Base-by-base conservation (phyloP, 495 filamentous ascomycete species). In the Antarctomyces pellizariae region DNA sequence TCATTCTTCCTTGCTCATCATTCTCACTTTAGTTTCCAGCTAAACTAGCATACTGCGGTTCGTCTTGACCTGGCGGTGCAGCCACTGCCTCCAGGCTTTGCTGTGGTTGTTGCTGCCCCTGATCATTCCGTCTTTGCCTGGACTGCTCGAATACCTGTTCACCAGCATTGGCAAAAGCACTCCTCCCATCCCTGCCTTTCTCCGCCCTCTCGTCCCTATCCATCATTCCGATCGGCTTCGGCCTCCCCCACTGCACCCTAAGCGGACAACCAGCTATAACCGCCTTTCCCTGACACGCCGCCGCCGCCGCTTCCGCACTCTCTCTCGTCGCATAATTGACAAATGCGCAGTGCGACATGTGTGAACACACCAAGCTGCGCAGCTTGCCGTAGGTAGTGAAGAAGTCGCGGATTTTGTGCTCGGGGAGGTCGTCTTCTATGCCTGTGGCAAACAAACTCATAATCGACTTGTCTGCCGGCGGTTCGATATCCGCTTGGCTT, bases 311-410 rank as follows among this genome's bases (percentile, higher is more conserved):
- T 47, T 95, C 86, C 6, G 86, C 86, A 2, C 60, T 69, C 22
- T 75, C 65, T 28, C 89, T 68, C 14, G 64, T 74, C 29, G 74
- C 61, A 45, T 75, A 97, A 52, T 95, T 97, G 48, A 97, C 62
- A 40, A 92, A 97, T 0, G 89, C 86, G 40, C 78, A 91, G 42
- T 93, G 89, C 5, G 86, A 76, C 48, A 90, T 84, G 48, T 97
- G 86, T 7, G 82, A 89, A 48, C 89, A 92, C 25, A 95, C 71
- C 11, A 97, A 44, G 2, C 76, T 86, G 30, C 83, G 77, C 28
- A 97, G 66, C 37, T 71, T 67, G 25, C 86, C 86, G 36, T 79
- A 90, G 19, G 70, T 62, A 15, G 71, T 61, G 52, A 97, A 97
- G 57, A 86, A 86, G 4, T 76, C 70, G 10, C 89, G 75, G 20